Conservation (phyloP, 1,139 yeast genomes). For the Hansenula lynferdii region DNA sequence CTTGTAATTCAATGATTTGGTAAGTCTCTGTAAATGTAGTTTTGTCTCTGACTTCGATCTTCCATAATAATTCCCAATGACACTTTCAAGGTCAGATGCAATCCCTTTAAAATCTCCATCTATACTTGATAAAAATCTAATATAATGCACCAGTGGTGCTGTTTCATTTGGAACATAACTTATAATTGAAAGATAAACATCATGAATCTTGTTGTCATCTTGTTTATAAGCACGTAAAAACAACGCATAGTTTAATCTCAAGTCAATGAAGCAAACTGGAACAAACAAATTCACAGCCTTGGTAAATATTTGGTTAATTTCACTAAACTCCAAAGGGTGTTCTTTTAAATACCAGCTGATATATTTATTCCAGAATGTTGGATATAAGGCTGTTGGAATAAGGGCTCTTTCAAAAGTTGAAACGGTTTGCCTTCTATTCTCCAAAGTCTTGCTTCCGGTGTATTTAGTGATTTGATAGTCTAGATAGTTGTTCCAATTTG, state of each 20-base stretch:
- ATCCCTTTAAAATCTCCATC: slow-evolving; percentile 18
- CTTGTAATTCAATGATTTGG: slow-evolving; percentile 26
- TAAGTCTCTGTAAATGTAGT: slow-evolving; percentile 19
- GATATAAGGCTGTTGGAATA: slow-evolving; percentile 49
- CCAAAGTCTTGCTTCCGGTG: too few species aligned
- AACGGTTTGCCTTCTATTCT: slow-evolving; percentile 21
- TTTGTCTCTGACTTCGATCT: slow-evolving; percentile 10
- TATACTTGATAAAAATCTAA: slow-evolving; percentile 18
- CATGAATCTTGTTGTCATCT: slow-evolving; percentile 15
- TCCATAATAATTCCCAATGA: slow-evolving; percentile 20
- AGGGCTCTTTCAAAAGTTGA: slow-evolving; percentile 57
- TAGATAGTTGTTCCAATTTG: slow-evolving; percentile 50
- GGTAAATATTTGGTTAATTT: slow-evolving; percentile 31
- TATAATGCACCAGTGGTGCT: slow-evolving; percentile 17
- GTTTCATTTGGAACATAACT: slow-evolving; percentile 7
- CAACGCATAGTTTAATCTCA: slow-evolving; percentile 39
- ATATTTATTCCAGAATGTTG: slow-evolving; percentile 55
- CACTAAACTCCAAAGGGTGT: slow-evolving; percentile 22
- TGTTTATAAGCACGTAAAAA: slow-evolving; percentile 16
- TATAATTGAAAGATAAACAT: slow-evolving; percentile 17
- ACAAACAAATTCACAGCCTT: slow-evolving; percentile 41
- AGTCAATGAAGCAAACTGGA: slow-evolving; percentile 34
- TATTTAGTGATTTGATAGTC: slow-evolving; percentile 32
- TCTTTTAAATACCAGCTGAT: slow-evolving; percentile 31
- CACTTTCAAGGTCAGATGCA: slow-evolving; percentile 20